Percentiles rank a stretch among this genome's conserved stretches.
These are phyloP conservation scores for Fusarium subtropicale DNA, from an alignment of 2,329 filamentous ascomycete genomes.

Conservation along the genomic window DNA sequence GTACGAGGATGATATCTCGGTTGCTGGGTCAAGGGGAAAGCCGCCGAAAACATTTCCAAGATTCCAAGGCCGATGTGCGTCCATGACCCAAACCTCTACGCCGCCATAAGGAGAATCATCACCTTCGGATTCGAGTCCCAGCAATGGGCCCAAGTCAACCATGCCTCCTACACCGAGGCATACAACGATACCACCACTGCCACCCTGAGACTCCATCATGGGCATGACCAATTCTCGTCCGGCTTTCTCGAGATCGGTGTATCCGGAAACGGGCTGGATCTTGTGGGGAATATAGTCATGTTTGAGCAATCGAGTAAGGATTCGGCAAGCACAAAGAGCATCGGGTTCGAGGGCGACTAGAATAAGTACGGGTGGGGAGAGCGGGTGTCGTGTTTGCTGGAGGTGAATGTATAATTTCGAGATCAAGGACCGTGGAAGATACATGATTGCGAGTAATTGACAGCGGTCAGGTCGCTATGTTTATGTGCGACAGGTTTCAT, in stretches of 20 bases:
- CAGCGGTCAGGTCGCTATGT: constrained; percentile 33
- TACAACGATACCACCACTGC: constrained; percentile 87
- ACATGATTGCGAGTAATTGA: constrained; percentile 69
- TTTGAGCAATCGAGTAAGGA: constrained; percentile 91
- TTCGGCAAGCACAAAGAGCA: constrained; percentile 93
- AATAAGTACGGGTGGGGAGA: constrained; percentile 89
- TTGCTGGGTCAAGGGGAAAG: constrained; percentile 65
- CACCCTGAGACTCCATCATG: constrained; percentile 87
- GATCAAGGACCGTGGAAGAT: constrained; percentile 90
- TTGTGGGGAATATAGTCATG: constrained; percentile 98
- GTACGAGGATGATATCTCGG: constrained; percentile 60
- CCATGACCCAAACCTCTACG: constrained; percentile 96
- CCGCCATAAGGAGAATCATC: constrained; percentile 78
- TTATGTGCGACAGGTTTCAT: constrained; percentile 42
- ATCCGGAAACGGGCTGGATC: constrained; percentile 93
- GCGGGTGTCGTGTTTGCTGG: constrained; percentile 85
- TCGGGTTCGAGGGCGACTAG: constrained; percentile 95
- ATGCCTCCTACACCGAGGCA: constrained; percentile 94
- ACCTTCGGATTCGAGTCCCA: constrained; percentile 75
- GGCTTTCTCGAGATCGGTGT: constrained; percentile 85
- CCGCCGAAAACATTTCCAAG: constrained; percentile 92
- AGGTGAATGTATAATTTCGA: constrained; percentile 93
- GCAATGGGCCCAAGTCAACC: constrained; percentile 83
- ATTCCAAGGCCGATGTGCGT: constrained; percentile 94
- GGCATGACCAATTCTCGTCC: constrained; percentile 83